phyloP scores from a whole-genome alignment of 1,284 basidiomycete species.

The Melampsora americana region DNA sequence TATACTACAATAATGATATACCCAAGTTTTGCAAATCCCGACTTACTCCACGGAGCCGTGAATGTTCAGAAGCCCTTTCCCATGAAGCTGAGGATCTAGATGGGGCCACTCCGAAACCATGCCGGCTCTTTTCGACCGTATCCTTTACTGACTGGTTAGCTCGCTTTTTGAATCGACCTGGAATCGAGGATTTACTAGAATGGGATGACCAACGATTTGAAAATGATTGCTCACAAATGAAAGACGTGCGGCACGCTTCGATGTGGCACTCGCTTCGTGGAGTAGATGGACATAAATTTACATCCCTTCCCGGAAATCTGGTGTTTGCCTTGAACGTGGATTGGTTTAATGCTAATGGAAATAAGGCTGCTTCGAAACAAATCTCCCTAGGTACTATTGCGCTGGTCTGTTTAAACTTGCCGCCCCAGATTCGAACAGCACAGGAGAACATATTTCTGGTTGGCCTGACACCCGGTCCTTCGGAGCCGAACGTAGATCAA shows the following conservation, averaged over 20 bases:
- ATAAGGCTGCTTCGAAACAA: conserved; percentile 2
- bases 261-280: conserved; percentile 8
- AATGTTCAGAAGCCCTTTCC: not conserved
- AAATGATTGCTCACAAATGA: not conserved
- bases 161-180: not conserved
- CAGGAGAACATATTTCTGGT: conserved; percentile 56
- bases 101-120: not conserved
- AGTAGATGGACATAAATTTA: not conserved
- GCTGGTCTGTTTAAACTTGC: conserved; percentile 45
- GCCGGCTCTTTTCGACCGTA: conserved; percentile 7
- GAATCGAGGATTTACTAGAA: conserved; percentile 19
- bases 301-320: conserved; percentile 15
- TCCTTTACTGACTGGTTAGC: conserved; percentile 15
- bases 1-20: not conserved
- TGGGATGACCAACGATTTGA: not conserved
- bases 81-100: not conserved
- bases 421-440: conserved; percentile 52
- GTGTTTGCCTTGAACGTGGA: conserved; percentile 35
- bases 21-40: not conserved
- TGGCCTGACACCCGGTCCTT: conserved; percentile 53
- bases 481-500: conserved; percentile 45
- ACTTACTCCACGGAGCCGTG: not conserved
- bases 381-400: conserved; percentile 1
- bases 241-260: not conserved
- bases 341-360: conserved; percentile 32